These are phyloP conservation scores for Sphaerobolus stellatus DNA, from an alignment of 1,284 basidiomycete species.

Conservation along the genomic window DNA sequence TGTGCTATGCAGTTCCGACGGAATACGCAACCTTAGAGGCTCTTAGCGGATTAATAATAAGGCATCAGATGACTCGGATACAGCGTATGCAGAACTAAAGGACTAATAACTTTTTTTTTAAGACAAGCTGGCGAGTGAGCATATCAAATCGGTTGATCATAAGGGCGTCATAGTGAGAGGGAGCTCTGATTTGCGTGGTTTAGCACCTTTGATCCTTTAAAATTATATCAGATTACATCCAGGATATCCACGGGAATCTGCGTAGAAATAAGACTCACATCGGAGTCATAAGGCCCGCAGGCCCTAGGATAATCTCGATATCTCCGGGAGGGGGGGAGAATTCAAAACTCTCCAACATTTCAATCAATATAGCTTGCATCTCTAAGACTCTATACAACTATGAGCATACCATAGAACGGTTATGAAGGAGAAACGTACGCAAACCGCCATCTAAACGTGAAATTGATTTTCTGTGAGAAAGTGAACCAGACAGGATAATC, in stretches of 20 bases:
- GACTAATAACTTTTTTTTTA: too few species aligned
- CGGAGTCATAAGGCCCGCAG: slow-evolving; percentile 24
- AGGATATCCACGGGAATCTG: not conserved
- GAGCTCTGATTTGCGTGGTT: slow-evolving; percentile 1
- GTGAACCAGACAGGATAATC: not conserved
- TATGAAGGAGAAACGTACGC: slow-evolving; percentile 29
- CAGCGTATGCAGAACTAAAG: too few species aligned
- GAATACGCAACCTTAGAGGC: too few species aligned
- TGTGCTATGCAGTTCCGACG: too few species aligned
- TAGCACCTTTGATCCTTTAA: slow-evolving; percentile 4
- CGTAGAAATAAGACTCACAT: slow-evolving; percentile 12
- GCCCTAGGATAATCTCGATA: slow-evolving; percentile 24
- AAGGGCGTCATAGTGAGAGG: slow-evolving; percentile 2
- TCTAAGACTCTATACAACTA: slow-evolving; percentile 22
- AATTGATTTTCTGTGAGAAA: not conserved
- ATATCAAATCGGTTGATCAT: too few species aligned
- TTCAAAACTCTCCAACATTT: slow-evolving; percentile 25
- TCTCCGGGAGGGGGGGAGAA: slow-evolving; percentile 21
- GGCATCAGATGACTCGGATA: too few species aligned
- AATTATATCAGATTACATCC: not conserved
- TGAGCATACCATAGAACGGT: not conserved
- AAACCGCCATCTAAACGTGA: slow-evolving; percentile 46
- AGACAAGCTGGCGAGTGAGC: too few species aligned
- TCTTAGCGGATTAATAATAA: too few species aligned
- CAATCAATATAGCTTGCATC: slow-evolving; percentile 25